Evolutionary conservation across 1,284 basidiomycete genomes (phyloP), one percentile per base, ranked within the genome.

Genomic region (Heterobasidion parviporum): DNA sequence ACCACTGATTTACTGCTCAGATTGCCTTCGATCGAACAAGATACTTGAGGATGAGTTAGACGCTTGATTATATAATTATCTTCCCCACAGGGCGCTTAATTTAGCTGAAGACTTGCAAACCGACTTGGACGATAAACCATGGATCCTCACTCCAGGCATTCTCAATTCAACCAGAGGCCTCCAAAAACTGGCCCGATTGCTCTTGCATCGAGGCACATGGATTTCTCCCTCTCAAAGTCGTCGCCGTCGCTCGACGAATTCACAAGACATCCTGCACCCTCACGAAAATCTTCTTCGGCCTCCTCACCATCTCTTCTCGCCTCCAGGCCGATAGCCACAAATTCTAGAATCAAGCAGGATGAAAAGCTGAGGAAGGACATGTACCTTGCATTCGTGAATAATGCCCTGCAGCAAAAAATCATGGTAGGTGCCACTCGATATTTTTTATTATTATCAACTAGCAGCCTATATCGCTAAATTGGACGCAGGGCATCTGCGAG

Each of bases 301-400:
- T 60, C 56, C 9, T 38, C 67, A 34, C 54, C 70, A 5, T 58
- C 74, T 34, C 61, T 68, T 32, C 67, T 73, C 15, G 67, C 74
- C 14, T 70, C 75, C 36, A 72, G 87, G 18, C 86, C 83, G 7
- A 88, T 89, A 60, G 84, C 80, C 14, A 87, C 87, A 15, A 91
- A 90, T 64, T 84, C 87, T 0, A 76, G 88, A 47, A 73, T 90
- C n/a, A 86, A 84, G 62, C 80, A 85, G 67, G 85, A 85, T 68
- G 86, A 89, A 61, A 80, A 82, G 59, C 81, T 83, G 59, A 78
- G 81, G 63, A 84, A 86, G 67, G 87, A 91, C 63, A 90, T 95
- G 85, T 92, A 91, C 64, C 79, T 93, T 33, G 81, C 85, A 5
- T 94, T 89, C 61, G 82, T 95, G 47, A 83, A 85, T 64, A 91